phyloP scores from a whole-genome alignment of 257 asterid species.

The Fraxinus quadrangulata region DNA sequence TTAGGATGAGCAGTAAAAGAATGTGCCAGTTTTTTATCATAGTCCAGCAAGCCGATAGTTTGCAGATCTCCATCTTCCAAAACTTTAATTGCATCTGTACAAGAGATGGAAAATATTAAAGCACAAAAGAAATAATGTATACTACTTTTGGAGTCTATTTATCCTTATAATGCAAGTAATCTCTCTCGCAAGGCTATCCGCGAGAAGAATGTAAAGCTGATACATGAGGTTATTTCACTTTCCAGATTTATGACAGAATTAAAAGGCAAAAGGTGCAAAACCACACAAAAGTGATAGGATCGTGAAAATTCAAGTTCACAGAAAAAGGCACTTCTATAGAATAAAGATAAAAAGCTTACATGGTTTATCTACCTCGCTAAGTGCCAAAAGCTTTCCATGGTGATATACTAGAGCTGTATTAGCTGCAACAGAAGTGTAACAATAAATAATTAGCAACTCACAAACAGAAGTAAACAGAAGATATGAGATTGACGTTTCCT shows the following conservation, averaged over 20 bases:
- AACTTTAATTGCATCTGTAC: constrained; percentile 76
- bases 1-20: constrained; percentile 98
- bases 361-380: constrained; percentile 90
- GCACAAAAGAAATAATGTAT: constrained; percentile 5
- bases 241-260: background rate
- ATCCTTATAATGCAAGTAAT: constrained; percentile 14
- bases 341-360: constrained; percentile 50
- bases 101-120: constrained; percentile 17
- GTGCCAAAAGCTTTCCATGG: constrained; percentile 94
- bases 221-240: background rate
- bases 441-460: constrained; percentile 22
- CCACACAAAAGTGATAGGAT: background rate
- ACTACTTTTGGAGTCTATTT: background rate
- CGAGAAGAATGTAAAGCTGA: background rate
- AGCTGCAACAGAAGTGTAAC: constrained; percentile 55
- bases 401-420: constrained; percentile 91
- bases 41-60: constrained; percentile 91
- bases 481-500: constrained; percentile 4
- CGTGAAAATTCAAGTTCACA: background rate
- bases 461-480: constrained; percentile 18
- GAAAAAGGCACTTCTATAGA: background rate
- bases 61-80: constrained; percentile 96
- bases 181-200: background rate
- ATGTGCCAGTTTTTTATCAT: constrained; percentile 82
- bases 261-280: constrained; percentile 9